Percentiles rank a stretch among this genome's conserved stretches.
Evolutionary conservation across 2,329 filamentous ascomycete species (phyloP).

Genomic region (Cryphonectria radicalis): DNA sequence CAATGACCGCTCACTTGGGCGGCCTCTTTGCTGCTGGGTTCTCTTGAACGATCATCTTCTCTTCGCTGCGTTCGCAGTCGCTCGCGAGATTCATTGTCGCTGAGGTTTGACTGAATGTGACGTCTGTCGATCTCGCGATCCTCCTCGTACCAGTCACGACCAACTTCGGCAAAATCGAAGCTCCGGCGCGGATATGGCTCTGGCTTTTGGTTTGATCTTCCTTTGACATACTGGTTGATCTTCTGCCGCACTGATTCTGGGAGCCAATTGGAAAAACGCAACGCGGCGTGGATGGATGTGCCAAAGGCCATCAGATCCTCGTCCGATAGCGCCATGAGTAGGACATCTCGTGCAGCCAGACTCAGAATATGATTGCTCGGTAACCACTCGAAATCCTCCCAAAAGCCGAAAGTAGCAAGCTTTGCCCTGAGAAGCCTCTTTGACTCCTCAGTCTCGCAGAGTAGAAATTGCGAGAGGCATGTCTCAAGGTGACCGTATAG

Average conservation of each 20-base stretch:
- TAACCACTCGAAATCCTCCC: background rate
- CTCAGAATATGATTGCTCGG: background rate
- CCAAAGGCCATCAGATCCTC: background rate
- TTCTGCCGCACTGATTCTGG: background rate
- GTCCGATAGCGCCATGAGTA: background rate
- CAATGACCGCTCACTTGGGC: too few relatives aligned
- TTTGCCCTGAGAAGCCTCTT: background rate
- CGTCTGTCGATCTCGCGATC: background rate
- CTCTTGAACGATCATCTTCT: background rate
- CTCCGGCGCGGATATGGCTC: background rate
- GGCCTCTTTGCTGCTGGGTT: background rate
- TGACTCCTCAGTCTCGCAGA: background rate
- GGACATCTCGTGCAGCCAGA: constrained; percentile 8
- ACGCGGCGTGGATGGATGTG: background rate
- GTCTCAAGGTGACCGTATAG: background rate
- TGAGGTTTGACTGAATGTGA: background rate
- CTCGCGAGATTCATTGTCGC: background rate
- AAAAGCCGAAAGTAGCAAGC: background rate
- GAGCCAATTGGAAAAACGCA: background rate
- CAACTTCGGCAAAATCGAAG: too few relatives aligned
- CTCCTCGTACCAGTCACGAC: background rate
- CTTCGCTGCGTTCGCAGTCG: background rate
- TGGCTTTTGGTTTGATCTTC: background rate
- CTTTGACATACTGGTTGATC: background rate
- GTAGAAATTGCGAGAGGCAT: background rate